Evolutionary conservation across 768 basidiomycete species (phyloP), one percentile per base, ranked within the genome.

Genomic region (Amanita rubescens): DNA sequence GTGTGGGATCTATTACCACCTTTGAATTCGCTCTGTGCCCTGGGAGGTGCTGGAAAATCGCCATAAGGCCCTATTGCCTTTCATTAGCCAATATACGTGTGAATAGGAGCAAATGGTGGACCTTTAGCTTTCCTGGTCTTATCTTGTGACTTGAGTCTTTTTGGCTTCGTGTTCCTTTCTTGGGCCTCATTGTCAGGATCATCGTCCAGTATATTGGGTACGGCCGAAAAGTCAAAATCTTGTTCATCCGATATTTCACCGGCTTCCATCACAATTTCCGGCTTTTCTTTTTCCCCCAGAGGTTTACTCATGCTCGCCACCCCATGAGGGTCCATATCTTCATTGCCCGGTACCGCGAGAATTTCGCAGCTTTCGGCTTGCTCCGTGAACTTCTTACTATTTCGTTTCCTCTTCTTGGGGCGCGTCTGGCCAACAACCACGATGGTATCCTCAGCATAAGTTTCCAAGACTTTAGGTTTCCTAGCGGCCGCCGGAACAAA

Each of bases 401-500:
- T 65, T 56, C 84, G 74, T 65, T 87, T 88, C 37, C 80, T 75
- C 63, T 87, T 87, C 71, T 82, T 82, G 63, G 77, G 73, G 49
- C 76, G 71, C 17, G 71, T 63, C 62, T 85, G 82, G 6, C 87
- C 87, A 15, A 90, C 86, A 12, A 86, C 75, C 5, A 90, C 79
- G 49, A 92, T 83, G 1, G 79, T 72, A 61, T 88, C 89, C 42
- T 84, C 80, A 30, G 69, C 69, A 17, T 64, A 65, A 25, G 46
- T 54, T 22, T 59, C 58, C 27, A 61, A 39, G 34, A 60, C 58
- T 42, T 65, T 63, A 19, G 58, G 64, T 2, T 62, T 66, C 17
- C 91, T 80, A 60, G 82, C 76, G 0, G 79, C 67, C 1, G 81
- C 76, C 44, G 90, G 90, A 8, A 94, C 75, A 58, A 84, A 94